Base-by-base conservation (phyloP, 257 asterid genomes). In the Cruciata laevipes region DNA sequence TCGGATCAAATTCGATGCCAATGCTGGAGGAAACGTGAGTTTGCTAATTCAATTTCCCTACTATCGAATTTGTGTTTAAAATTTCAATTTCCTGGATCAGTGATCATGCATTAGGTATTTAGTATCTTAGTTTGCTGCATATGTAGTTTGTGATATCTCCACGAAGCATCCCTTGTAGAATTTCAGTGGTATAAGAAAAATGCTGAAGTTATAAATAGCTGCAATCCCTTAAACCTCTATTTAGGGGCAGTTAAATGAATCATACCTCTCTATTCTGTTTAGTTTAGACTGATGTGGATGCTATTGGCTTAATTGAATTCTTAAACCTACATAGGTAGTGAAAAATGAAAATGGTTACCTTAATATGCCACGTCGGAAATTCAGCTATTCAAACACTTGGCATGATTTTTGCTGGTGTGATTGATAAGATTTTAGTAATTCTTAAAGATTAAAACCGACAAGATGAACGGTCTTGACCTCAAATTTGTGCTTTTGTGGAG, bases 11-110 rank as follows among this genome's bases (percentile, higher is more conserved):
- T 94, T 94, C 75, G 96, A 87, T 70, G 87, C 83, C 75, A 82
- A 84, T 87, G 89, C 95, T 11, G 66, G 63, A 33, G 99, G 89
- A 56, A 94, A 94, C 73, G 99, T 94, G 86, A 85, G 99, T 84
- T 52, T 60, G 49, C 65, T 35, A 69, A 72, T 73, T 72, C 23
- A 68, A 63, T 20, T 57, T n/a, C 40, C n/a, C n/a, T n/a, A 0
- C 3, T 31, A 23, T 7, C 14, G 23, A 32, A 13, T 11, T 20
- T 25, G 18, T 6, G 5, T 65, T 42, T 25, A 16, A 24, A 16
- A 24, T 11, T 32, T 33, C 58, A 13, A 12, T 52, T 51, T 20
- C 27, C 33, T 25, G 51, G 58, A n/a, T 10, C 20, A 51, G 33
- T 49, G 32, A n/a, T 66, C 3, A n/a, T 51, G 31, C 61, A 14